Percentiles rank a stretch among this genome's conserved stretches.
Evolutionary conservation across 1,284 basidiomycete genomes (phyloP).

Genomic region (Ustilago xerochloae): DNA sequence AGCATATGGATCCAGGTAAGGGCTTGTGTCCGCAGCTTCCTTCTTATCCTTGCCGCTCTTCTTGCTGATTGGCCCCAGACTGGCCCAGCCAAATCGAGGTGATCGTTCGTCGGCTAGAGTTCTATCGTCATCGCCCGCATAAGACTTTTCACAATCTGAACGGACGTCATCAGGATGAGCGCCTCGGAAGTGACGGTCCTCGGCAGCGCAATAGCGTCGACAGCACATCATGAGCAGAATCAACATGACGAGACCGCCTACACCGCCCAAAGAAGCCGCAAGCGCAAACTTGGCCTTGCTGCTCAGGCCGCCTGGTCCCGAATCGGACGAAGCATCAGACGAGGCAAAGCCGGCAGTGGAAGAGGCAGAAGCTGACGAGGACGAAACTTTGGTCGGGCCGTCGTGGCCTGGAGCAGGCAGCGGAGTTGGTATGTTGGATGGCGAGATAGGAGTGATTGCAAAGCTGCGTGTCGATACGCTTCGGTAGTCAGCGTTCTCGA

Average conservation of each 20-base stretch:
- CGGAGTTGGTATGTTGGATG: constrained; percentile 13
- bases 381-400: background rate
- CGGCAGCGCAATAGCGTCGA: constrained; percentile 47
- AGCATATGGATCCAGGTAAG: constrained; percentile 39
- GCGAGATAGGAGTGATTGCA: constrained; percentile 8
- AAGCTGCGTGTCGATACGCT: constrained; percentile 18
- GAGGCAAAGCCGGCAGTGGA: constrained; percentile 22
- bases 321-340: constrained; percentile 7
- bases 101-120: constrained; percentile 48
- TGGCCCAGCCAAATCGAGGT: constrained; percentile 35
- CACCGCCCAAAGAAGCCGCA: constrained; percentile 48
- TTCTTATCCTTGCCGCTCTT: constrained; percentile 28
- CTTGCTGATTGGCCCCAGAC: constrained; percentile 16
- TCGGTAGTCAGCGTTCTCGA: background rate
- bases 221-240: constrained; percentile 57
- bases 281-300: constrained; percentile 49
- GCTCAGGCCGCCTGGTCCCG: constrained; percentile 23
- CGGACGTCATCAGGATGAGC: constrained; percentile 16
- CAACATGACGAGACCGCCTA: constrained; percentile 51
- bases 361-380: background rate
- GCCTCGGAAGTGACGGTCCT: constrained; percentile 45
- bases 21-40: constrained; percentile 29
- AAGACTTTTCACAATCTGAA: constrained; percentile 30
- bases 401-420: constrained; percentile 14
- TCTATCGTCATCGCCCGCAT: constrained; percentile 45